Conservation (phyloP, 345 rosid species). For the Linum lewisii region DNA sequence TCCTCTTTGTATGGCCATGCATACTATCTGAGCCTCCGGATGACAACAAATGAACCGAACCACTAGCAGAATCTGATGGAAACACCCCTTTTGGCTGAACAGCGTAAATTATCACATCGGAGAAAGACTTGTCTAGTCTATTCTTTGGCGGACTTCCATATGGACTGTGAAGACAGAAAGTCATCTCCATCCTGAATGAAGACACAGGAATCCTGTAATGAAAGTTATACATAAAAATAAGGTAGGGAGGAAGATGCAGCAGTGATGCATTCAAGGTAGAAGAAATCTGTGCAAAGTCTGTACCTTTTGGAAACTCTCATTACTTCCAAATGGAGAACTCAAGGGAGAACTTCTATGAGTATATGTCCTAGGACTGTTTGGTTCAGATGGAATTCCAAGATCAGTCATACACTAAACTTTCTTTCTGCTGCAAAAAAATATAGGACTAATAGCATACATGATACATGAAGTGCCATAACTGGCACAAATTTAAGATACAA, state of each 20-base stretch:
- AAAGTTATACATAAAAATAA: conserved; percentile 7
- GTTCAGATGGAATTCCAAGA: conserved; percentile 59
- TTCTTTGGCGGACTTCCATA: conserved; percentile 94
- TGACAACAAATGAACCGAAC: conserved; percentile 79
- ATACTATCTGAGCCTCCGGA: conserved; percentile 94
- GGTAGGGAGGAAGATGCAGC: conserved; percentile 7
- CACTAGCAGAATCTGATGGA: conserved; percentile 76
- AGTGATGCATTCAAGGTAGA: conserved; percentile 2
- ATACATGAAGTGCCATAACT: too few relatives aligned
- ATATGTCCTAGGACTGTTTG: conserved; percentile 83
- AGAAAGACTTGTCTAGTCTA: conserved; percentile 75
- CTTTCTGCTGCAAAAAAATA: too few relatives aligned
- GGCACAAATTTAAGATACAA: too few relatives aligned
- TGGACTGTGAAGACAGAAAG: conserved; percentile 77
- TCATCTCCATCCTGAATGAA: conserved; percentile 64
- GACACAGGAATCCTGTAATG: conserved; percentile 11
- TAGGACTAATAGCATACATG: too few relatives aligned
- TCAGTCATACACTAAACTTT: too few relatives aligned
- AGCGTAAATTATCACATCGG: conserved; percentile 65
- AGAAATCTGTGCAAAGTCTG: not conserved
- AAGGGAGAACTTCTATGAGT: conserved; percentile 91
- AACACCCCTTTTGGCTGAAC: conserved; percentile 82
- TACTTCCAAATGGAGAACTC: conserved; percentile 73
- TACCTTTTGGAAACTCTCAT: conserved; percentile 88
- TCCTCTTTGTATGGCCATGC: conserved; percentile 72